Evolutionary conservation across 805 yeast genomes (phyloP), one percentile per base, ranked within the genome.

Genomic region (Starmerella scarabaei): DNA sequence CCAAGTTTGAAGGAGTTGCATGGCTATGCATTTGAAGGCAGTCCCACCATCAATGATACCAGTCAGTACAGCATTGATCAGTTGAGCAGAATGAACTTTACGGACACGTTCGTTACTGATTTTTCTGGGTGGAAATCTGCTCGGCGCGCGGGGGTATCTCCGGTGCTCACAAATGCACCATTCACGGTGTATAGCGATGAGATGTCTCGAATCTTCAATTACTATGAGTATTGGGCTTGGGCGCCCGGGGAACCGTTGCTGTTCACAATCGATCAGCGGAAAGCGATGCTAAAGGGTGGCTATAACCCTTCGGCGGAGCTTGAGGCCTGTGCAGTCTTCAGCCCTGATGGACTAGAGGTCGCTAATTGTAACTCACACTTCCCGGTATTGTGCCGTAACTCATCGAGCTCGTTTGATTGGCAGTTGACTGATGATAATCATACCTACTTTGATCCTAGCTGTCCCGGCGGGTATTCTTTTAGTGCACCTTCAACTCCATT

Each of bases 221-320:
- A 18, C 6, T 14, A 55, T 68, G 7, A 54, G 12, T 41, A 70
- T 28, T 85, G 95, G 95, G 70, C 88, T 2, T 85, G 95, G 95
- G 70, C 67, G 0, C 53, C 65, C 0, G 56, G 60, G 8, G 71
- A 78, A 52, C 91, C 91, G 1, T 24, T 35, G 1, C 37, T 49
- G 3, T 41, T 50, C 21, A 49, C 49, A n/a, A 38, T 36, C 14
- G 33, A 45, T 17, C 35, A 37, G 35, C 49, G 52, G 17, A 29
- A 36, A 16, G 30, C 30, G 7, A 40, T 47, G 51, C 40, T 49
- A 15, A 30, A 32, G n/a, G 23, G 40, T 15, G 46, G 43, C 6
- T 36, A 31, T 21, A 36, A n/a, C 12, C 33, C 21, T 8, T 11
- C 27, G 1, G 36, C 37, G n/a, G 26, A 45, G 18, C 46, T 43